Evolutionary conservation across 2,329 filamentous ascomycete species (phyloP).

Genomic region (Pseudogymnoascus pannorum): DNA sequence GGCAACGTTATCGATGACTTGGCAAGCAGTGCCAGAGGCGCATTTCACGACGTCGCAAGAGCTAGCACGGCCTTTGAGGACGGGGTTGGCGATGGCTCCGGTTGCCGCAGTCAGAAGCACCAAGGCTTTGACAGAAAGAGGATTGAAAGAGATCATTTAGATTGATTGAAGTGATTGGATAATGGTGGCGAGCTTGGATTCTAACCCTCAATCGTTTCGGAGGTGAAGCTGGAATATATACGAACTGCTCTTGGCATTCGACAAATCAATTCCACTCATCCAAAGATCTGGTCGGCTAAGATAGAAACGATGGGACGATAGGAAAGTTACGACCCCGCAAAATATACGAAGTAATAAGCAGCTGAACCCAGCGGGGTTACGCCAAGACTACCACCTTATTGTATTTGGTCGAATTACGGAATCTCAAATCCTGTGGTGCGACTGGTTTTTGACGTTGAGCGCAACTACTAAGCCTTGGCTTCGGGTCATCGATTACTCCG

Average conservation of each 20-base stretch:
- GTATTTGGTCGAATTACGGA: background rate
- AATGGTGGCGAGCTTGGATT: conserved; percentile 5
- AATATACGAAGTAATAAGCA: conserved; percentile 3
- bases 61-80: background rate
- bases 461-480: conserved; percentile 1
- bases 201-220: background rate
- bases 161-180: background rate
- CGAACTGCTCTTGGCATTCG: background rate
- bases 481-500: conserved; percentile 7
- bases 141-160: conserved; percentile 5
- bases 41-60: background rate
- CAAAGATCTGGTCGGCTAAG: background rate
- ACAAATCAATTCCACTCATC: background rate
- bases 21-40: background rate
- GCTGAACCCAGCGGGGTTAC: background rate
- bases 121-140: background rate
- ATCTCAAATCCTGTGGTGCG: background rate
- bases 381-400: conserved; percentile 5
- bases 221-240: conserved; percentile 2
- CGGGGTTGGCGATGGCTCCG: background rate
- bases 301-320: background rate
- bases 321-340: conserved; percentile 4
- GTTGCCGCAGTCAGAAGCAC: background rate
- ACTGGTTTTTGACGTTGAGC: background rate
- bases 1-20: background rate